Evolutionary conservation across 345 rosid genomes (phyloP).

Genomic region (Camelina sativa): DNA sequence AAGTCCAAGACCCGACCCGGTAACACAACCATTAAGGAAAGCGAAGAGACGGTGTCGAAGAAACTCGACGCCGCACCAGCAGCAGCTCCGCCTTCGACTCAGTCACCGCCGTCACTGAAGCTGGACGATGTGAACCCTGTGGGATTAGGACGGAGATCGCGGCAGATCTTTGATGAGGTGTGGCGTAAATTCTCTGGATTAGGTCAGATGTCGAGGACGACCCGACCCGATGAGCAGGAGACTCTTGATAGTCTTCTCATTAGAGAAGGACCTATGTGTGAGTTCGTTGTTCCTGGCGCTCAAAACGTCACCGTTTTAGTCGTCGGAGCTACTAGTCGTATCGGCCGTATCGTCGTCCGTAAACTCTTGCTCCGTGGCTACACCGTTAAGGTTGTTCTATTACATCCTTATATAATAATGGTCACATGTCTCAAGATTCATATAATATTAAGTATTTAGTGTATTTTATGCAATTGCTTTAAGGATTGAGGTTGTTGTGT

Average conservation of each 20-base stretch:
- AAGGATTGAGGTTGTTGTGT: background rate
- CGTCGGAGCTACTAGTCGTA: slow-evolving; percentile 89
- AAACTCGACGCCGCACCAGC: slow-evolving; percentile 20
- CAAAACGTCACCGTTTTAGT: slow-evolving; percentile 91
- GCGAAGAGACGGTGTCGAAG: slow-evolving; percentile 29
- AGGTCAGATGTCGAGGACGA: slow-evolving; percentile 91
- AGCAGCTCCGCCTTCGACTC: slow-evolving; percentile 11
- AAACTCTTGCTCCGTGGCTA: slow-evolving; percentile 98
- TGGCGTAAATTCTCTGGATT: slow-evolving; percentile 97
- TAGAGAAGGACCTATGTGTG: slow-evolving; percentile 95
- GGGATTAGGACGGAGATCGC: slow-evolving; percentile 79
- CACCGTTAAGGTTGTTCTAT: slow-evolving; percentile 64
- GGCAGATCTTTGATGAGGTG: slow-evolving; percentile 90
- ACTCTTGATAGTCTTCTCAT: slow-evolving; percentile 69
- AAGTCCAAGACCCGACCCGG: slow-evolving; percentile 27
- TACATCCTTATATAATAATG: background rate
- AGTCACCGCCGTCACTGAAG: slow-evolving; percentile 52
- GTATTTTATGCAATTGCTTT: background rate
- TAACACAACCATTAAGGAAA: slow-evolving; percentile 37
- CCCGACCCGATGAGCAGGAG: slow-evolving; percentile 65
- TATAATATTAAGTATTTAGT: slow-evolving; percentile 7
- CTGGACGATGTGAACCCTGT: slow-evolving; percentile 90
- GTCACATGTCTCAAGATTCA: background rate
- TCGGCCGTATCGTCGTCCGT: slow-evolving; percentile 91
- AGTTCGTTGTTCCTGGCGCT: slow-evolving; percentile 91